Evolutionary conservation across 2,329 filamentous ascomycete genomes (phyloP), one percentile per base, ranked within the genome.

Genomic region (Sporothrix curviconia): DNA sequence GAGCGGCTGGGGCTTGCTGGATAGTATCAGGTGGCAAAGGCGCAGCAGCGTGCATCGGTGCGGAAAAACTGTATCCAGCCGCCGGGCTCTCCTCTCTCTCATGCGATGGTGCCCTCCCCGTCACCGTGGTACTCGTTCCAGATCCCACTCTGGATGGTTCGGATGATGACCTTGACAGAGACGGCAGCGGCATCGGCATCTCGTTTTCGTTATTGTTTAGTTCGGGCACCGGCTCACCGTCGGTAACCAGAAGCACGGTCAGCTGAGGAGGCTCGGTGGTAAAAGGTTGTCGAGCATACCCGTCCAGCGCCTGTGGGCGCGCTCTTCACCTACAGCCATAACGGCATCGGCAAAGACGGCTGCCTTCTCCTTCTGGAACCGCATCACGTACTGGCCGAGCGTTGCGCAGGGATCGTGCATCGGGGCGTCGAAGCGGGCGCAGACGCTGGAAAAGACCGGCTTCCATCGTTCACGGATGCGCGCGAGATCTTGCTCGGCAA

Each of bases 351-450:
- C 37, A 14, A 55, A 25, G n/a, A 59, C 17, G 3, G 22, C 51
- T 8, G 43, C 24, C 32, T 55, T 59, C 9, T 46, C 44, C 14
- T 50, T 24, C 7, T 59, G 52, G 24, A 59, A 59, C 7, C n/a
- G 37, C 2, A 51, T 34, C 4, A 59, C 9, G 8, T 59, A 39
- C 24, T 51, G 28, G 19, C 17, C 12, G 7, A 59, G 44, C n/a
- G 17, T 19, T 2, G 32, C 28, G 34, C 53, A 59, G 19, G 25
- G n/a, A 12, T 34, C 17, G 11, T 25, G 12, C 44, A 58, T 58
- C n/a, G 19, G 8, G 1, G 34, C 39, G 14, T 55, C 51, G 32
- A 42, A 39, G 1, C 24, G 12, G 22, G 44, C 44, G 19, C 57
- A 59, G 9, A 59, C 14, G 5, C 28, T n/a, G 19, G 42, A 12